These are phyloP conservation scores for Phylloporus rhodoxanthus DNA, from an alignment of 768 basidiomycete species.

Conservation along the genomic window DNA sequence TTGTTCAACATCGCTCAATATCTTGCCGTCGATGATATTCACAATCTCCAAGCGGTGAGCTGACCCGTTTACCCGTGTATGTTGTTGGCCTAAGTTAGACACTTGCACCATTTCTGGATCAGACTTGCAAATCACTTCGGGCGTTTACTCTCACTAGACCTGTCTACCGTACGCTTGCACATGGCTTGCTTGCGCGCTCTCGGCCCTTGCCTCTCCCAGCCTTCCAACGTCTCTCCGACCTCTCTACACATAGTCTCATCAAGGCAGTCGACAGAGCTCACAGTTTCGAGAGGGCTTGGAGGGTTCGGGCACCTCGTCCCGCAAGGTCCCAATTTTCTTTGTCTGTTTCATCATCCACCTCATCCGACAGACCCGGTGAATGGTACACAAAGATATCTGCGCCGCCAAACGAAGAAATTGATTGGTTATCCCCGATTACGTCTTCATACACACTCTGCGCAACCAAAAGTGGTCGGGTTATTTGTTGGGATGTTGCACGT, in stretches of 20 bases:
- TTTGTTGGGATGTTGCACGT: slow-evolving; percentile 69
- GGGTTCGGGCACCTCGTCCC: slow-evolving; percentile 51
- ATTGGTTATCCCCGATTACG: slow-evolving; percentile 74
- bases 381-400: slow-evolving; percentile 71
- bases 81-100: not conserved
- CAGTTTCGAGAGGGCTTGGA: slow-evolving; percentile 59
- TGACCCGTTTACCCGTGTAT: not conserved
- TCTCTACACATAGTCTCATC: slow-evolving; percentile 56
- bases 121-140: slow-evolving; percentile 61
- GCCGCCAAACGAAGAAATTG: slow-evolving; percentile 63
- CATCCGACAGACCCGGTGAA: slow-evolving; percentile 18
- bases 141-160: slow-evolving; percentile 60
- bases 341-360: slow-evolving; percentile 23
- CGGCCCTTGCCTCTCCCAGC: slow-evolving; percentile 64
- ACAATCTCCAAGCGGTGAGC: slow-evolving; percentile 57
- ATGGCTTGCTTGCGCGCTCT: slow-evolving; percentile 56
- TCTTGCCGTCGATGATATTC: slow-evolving; percentile 56
- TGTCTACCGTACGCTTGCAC: slow-evolving; percentile 61
- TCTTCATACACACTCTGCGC: slow-evolving; percentile 73
- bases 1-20: slow-evolving; percentile 61
- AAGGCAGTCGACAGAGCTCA: slow-evolving; percentile 58
- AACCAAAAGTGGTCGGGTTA: slow-evolving; percentile 68
- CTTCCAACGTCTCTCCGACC: slow-evolving; percentile 62
- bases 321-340: slow-evolving; percentile 28
- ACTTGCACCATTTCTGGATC: not conserved